Evolutionary conservation across 805 yeast genomes (phyloP), one percentile per base, ranked within the genome.

Genomic region (Teunomyces tritomae): DNA sequence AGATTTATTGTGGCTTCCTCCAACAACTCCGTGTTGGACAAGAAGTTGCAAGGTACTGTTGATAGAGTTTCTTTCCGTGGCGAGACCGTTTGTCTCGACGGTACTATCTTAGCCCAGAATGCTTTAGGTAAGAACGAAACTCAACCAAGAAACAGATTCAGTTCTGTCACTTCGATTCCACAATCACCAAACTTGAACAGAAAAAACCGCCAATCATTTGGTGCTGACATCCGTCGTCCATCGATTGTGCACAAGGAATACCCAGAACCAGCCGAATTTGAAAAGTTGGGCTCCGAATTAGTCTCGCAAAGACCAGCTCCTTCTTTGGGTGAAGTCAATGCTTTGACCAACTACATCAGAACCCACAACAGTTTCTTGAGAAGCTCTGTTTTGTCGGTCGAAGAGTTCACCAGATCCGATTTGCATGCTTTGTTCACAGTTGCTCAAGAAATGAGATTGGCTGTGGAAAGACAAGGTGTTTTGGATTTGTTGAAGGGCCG

Each of bases 401-500:
- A 84, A 63, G 92, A 90, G 64, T 83, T 92, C 65, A 77, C 80
- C 54, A 85, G 98, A 71, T 78, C 90, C 51, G 96, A 92, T 65
- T 77, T 95, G 70, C 99, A 92, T 67, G 82, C 90, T 27, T 77
- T 94, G 65, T 94, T 94, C 75, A 86, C 96, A 24, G 95, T 94
- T 60, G 99, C 99, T 35, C 97, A 92, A 76, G 98, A 95, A 73
- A 85, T 94, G 90, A 83, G 97, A 70, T 80, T 94, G 56, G 92
- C 94, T 40, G 99, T 94, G 51, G 97, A 92, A 74, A 87, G 98
- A 74, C 87, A 85, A 62, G 99, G 99, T 61, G 95, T 89, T 46
- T 76, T 94, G 64, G 97, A 92, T 68, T 71, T 94, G 52, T 80
- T 94, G 74, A 82, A 85, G 68, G 96, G 98, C 50, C 84, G 96